Percentiles rank a stretch among this genome's conserved stretches.
These are phyloP conservation scores for Eucalyptus cladocalyx DNA, from an alignment of 345 rosid species.

Conservation along the genomic window DNA sequence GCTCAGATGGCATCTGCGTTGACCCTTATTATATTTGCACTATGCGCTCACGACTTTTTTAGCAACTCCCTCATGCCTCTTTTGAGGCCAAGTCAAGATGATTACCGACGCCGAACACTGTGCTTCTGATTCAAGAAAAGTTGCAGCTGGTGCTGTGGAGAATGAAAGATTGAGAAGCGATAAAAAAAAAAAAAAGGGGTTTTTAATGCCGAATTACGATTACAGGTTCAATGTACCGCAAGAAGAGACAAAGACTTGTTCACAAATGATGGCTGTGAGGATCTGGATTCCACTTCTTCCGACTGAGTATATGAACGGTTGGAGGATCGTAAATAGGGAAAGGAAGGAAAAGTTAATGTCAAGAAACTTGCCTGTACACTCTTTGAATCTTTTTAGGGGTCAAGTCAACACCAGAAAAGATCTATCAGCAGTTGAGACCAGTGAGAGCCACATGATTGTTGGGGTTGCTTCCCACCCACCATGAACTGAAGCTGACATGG, in stretches of 20 bases:
- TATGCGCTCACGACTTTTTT: conserved; percentile 5
- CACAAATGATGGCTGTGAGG: background rate
- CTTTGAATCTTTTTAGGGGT: background rate
- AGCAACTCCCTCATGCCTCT: conserved; percentile 29
- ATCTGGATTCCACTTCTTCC: background rate
- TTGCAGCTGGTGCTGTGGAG: background rate
- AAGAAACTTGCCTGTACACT: background rate
- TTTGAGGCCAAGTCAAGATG: conserved; percentile 7
- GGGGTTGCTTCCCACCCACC: conserved; percentile 42
- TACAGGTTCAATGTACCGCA: background rate
- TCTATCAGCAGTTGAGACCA: conserved; percentile 1
- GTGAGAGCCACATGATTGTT: conserved; percentile 8
- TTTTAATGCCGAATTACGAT: background rate
- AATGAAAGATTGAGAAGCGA: background rate
- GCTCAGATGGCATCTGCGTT: background rate
- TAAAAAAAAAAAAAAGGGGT: background rate
- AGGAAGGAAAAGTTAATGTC: background rate
- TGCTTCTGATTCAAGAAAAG: background rate
- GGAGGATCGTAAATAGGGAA: background rate
- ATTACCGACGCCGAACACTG: background rate
- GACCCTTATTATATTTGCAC: background rate
- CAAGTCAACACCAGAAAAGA: background rate
- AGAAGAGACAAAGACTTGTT: background rate
- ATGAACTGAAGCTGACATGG: conserved; percentile 26
- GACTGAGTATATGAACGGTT: background rate